Conservation (phyloP, 176 grass and related monocot species). For the Zoysia pacifica region DNA sequence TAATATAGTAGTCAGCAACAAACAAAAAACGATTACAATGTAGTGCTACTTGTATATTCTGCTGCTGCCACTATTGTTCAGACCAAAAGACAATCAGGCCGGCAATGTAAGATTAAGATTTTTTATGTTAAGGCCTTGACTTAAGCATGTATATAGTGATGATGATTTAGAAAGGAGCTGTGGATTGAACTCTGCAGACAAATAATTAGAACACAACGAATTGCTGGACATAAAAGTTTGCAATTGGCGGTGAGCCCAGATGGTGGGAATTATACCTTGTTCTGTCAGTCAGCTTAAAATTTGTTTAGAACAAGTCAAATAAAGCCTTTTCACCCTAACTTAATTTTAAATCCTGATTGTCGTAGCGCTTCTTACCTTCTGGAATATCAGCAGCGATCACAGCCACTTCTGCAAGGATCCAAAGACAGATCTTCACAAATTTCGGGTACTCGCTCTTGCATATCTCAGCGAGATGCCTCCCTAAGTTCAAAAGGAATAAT, state of each 20-base stretch:
- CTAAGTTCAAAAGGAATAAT: slow-evolving; percentile 27
- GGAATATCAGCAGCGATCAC: slow-evolving; percentile 90
- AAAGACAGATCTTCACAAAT: slow-evolving; percentile 60
- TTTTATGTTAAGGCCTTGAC: neutral
- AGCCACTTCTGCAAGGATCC: slow-evolving; percentile 70
- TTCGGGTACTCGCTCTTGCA: slow-evolving; percentile 80
- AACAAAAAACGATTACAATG: neutral
- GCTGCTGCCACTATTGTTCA: neutral
- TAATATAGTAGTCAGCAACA: neutral
- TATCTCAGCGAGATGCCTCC: slow-evolving; percentile 80
- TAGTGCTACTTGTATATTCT: neutral
- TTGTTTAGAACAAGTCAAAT: neutral
- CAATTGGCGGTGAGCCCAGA: neutral
- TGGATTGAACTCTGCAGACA: slow-evolving; percentile 1
- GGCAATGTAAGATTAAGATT: neutral
- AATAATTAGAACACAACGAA: neutral
- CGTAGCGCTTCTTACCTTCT: slow-evolving; percentile 53
- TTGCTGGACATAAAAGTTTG: neutral
- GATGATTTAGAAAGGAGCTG: neutral
- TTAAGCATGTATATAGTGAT: neutral
- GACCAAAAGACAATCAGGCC: neutral
- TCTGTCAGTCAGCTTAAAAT: neutral
- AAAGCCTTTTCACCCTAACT: neutral
- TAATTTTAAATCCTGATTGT: neutral
- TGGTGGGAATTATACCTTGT: neutral